Base-by-base conservation (phyloP, 345 rosid genomes). In the Diplotaxis tenuifolia region DNA sequence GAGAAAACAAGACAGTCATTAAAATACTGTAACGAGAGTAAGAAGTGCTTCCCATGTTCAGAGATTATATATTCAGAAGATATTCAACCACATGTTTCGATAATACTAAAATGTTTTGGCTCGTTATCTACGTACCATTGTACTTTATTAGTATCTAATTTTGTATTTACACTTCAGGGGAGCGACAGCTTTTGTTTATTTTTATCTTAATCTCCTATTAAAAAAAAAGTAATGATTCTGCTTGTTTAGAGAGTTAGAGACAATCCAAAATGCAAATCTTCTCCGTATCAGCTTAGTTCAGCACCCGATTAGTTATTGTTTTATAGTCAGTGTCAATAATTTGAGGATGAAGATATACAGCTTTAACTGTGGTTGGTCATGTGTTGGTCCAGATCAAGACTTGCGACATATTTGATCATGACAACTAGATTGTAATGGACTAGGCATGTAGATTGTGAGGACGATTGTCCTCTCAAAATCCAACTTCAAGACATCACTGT, bases 11-110 rank as follows among this genome's bases (percentile, higher is more conserved):
- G 62, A 59, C 25, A 50, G 73, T 67, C 58, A 68, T 75, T 68
- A 15, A 62, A 75, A 28, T 62, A 68, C 23, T 75, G 74, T 69
- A 64, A 27, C 71, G 16, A 70, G 70, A 70, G 65, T 34, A 52
- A 62, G 75, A 55, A 68, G 75, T 77, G 80, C 38, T 71, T 71
- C 68, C 56, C 80, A 77, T 71, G 80, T 77, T 77, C 66, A 32
- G 49, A 70, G 62, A 71, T 70, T 21, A 61, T 40, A 14, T 40
- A 55, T 49, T 77, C 31, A 9, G 16, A 34, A 71, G 67, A 70
- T 65, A 70, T 64, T 65, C 60, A 45, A 55, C 56, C 76, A 77
- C 79, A 68, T 75, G 70, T 15, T 68, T 62, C 2, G 74, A 21
- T 75, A 38, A 62, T 68, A 68, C 67, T 0, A 7, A 23, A 69